phyloP scores from a whole-genome alignment of 2,329 filamentous ascomycete species.

The Penicillium paneum region DNA sequence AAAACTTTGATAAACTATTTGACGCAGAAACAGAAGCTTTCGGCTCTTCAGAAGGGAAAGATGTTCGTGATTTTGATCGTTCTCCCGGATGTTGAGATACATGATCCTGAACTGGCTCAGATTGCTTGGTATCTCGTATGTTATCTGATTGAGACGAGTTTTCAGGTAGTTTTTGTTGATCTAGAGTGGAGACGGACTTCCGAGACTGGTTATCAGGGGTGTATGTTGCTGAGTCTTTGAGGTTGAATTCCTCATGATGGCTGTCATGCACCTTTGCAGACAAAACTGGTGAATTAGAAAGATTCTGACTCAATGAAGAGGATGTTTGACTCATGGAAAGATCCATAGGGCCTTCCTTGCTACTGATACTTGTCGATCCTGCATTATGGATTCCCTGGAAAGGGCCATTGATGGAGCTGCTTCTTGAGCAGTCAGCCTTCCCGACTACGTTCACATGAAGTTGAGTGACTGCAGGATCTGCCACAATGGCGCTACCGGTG shows the following conservation, averaged over 20 bases:
- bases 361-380: constrained; percentile 29
- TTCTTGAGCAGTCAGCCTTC: constrained; percentile 26
- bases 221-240: constrained; percentile 20
- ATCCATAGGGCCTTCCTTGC: constrained; percentile 30
- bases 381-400: constrained; percentile 30
- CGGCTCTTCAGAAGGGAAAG: constrained; percentile 29
- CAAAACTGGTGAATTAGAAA: constrained; percentile 35
- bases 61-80: constrained; percentile 31
- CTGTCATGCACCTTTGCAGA: constrained; percentile 29
- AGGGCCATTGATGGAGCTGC: constrained; percentile 32
- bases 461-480: constrained; percentile 48
- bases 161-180: constrained; percentile 31
- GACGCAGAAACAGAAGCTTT: constrained; percentile 25
- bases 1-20: constrained; percentile 31
- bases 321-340: constrained; percentile 32
- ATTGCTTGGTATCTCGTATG: constrained; percentile 24
- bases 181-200: constrained; percentile 20
- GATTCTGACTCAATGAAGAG: constrained; percentile 28
- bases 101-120: constrained; percentile 25
- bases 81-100: constrained; percentile 30
- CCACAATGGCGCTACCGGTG: constrained; percentile 33
- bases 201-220: constrained; percentile 22
- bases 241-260: constrained; percentile 29
- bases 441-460: constrained; percentile 40
- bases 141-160: constrained; percentile 24